A percentile compares a stretch with the other conserved stretches of the same genome.
These are phyloP conservation scores for Lepidium campestre DNA, from an alignment of 441 rosid genomes.

Conservation along the genomic window DNA sequence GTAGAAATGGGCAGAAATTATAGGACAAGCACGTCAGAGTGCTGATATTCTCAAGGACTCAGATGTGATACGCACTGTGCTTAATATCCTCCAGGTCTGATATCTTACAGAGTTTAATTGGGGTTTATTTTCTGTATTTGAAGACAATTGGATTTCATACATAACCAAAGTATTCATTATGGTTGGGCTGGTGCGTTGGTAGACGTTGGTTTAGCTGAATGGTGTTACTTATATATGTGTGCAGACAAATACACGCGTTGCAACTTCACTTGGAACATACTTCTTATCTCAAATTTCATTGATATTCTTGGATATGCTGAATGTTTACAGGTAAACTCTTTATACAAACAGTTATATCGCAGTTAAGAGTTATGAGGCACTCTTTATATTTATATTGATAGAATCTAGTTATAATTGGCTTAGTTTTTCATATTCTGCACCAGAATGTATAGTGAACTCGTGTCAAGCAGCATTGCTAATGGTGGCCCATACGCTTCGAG, in stretches of 20 bases:
- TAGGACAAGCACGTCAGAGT: slow-evolving; percentile 94
- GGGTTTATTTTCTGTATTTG: neutral
- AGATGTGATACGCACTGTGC: slow-evolving; percentile 84
- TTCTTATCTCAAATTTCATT: slow-evolving; percentile 85
- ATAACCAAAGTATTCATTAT: neutral
- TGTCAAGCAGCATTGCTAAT: slow-evolving; percentile 83
- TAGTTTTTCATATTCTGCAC: slow-evolving; percentile 16
- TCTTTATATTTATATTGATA: neutral
- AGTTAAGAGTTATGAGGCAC: neutral
- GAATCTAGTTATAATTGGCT: neutral
- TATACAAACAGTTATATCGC: neutral
- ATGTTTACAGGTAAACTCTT: slow-evolving; percentile 75
- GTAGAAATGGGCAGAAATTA: slow-evolving; percentile 98
- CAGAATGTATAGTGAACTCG: slow-evolving; percentile 99
- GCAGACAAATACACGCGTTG: slow-evolving; percentile 99
- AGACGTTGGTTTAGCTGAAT: neutral
- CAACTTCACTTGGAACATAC: slow-evolving; percentile 85
- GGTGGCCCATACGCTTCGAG: slow-evolving; percentile 95
- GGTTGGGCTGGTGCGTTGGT: slow-evolving; percentile 3
- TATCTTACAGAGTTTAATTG: neutral
- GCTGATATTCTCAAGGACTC: slow-evolving; percentile 92
- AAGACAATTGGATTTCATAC: neutral
- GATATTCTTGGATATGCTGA: slow-evolving; percentile 98
- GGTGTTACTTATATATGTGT: slow-evolving; percentile 6
- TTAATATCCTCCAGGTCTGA: slow-evolving; percentile 89